Percentiles rank a stretch among this genome's conserved stretches.
These are phyloP conservation scores for Elongisporangium prolatum DNA, from an alignment of 352 stramenopile genomes.

Conservation along the genomic window DNA sequence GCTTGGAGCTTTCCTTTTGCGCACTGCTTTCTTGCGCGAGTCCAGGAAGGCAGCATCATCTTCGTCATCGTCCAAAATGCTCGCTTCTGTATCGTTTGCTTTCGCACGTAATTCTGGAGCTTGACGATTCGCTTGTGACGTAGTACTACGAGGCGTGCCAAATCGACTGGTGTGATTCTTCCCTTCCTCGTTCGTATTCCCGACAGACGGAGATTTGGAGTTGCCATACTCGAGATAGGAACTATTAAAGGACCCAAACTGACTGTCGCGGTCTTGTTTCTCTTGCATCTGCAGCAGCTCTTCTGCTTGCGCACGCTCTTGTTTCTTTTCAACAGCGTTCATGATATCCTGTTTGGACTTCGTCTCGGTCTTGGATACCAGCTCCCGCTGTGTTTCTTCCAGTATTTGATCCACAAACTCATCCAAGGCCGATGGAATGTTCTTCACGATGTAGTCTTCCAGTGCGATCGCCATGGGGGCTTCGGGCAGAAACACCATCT, in stretches of 20 bases:
- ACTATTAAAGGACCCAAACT: not conserved
- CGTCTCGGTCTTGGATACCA: slow-evolving; percentile 37
- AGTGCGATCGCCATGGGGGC: slow-evolving; percentile 58
- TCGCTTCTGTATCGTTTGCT: slow-evolving; percentile 4
- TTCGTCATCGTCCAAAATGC: slow-evolving; percentile 10
- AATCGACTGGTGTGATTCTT: slow-evolving; percentile 16
- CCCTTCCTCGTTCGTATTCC: slow-evolving; percentile 1
- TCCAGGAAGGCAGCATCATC: slow-evolving; percentile 8
- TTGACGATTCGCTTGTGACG: not conserved
- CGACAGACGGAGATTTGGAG: slow-evolving; percentile 1
- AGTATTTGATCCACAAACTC: slow-evolving; percentile 70
- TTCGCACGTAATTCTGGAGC: not conserved
- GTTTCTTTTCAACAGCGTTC: slow-evolving; percentile 62
- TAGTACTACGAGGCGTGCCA: slow-evolving; percentile 10
- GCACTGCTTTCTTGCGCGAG: slow-evolving; percentile 7
- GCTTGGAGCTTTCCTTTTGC: slow-evolving; percentile 15
- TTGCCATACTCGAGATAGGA: not conserved
- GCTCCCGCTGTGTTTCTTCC: slow-evolving; percentile 64
- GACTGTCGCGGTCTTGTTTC: slow-evolving; percentile 15
- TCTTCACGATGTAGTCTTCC: slow-evolving; percentile 82
- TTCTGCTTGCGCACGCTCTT: slow-evolving; percentile 47
- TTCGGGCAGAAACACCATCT: slow-evolving; percentile 75
- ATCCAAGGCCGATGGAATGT: slow-evolving; percentile 70
- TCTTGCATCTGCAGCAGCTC: slow-evolving; percentile 50
- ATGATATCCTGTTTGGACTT: slow-evolving; percentile 64